Base-by-base conservation (phyloP, 305 asterid genomes). In the Fraxinus floribunda region DNA sequence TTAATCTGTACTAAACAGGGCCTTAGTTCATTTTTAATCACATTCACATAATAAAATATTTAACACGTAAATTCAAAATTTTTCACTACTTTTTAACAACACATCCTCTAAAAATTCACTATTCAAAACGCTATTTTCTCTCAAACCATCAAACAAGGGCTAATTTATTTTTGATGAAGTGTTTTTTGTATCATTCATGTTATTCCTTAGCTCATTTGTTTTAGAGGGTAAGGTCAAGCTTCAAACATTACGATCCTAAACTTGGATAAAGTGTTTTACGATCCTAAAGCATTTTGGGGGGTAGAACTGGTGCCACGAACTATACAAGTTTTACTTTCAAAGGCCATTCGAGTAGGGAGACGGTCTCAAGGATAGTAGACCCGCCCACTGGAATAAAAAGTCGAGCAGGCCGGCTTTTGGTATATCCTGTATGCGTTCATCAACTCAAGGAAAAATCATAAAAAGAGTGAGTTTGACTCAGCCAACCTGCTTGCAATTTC, bases 281-380 rank as follows among this genome's bases (percentile, higher is more conserved):
- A 52, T 52, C 62, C 62, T 52, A 52, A 16, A 52, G 62, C 62
- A 52, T 16, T 52, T 52, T 52, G 62, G 20, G 62, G 22, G 62
- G 8, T 4, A 15, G 62, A 52, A 52, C 62, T 16, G 20, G 62
- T 52, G 22, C 62, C 62, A 52, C 7, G 60, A 52, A 52, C 62
- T 16, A 52, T 52, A 16, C 22, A 52, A n/a, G 62, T 52, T 52
- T 52, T 16, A 52, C 62, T 15, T 52, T 52, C 62, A 7, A 52
- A 52, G 62, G 62, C 62, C 22, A 52, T 16, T 52, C 60, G 62
- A n/a, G 20, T 15, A 16, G 8, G 89, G 72, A 44, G 52, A 44
- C 16, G n/a, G 60, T 88, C 86, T 35, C 92, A 91, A 82, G 94
- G 49, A 57, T 57, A 18, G 32, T 44, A 44, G 52, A 44, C n/a